These are phyloP conservation scores for Perkinsus marinus DNA, from an alignment of 169 alveolate genomes.

Conservation along the genomic window DNA sequence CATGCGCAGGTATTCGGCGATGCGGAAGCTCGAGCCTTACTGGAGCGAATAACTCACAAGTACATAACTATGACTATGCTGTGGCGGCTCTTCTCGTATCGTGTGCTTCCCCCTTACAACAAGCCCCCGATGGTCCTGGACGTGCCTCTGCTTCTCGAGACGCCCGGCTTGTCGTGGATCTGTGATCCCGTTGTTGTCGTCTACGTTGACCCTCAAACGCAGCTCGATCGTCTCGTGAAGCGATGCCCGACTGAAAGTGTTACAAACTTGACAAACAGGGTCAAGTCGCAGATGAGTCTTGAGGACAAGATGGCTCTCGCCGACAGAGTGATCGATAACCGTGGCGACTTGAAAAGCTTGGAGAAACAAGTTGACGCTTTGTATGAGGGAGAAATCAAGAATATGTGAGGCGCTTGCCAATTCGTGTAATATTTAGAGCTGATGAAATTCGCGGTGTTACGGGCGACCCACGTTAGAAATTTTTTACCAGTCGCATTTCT, in stretches of 20 bases:
- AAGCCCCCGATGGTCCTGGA: not conserved
- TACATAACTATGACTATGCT: not conserved
- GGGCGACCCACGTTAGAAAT: not conserved
- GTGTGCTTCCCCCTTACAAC: not conserved
- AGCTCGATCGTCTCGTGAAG: not conserved
- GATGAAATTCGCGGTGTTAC: not conserved
- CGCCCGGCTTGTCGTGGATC: not conserved
- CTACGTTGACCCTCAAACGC: not conserved
- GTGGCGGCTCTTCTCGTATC: not conserved
- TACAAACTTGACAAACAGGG: not conserved
- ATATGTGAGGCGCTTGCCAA: too few species aligned
- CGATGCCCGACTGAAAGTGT: not conserved
- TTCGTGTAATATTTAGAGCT: too few species aligned
- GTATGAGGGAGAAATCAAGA: not conserved
- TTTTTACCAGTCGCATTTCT: not conserved
- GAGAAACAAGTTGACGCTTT: not conserved
- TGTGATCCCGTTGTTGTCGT: not conserved
- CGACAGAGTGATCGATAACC: not conserved
- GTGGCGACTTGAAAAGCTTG: not conserved
- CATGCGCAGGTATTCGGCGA: not conserved
- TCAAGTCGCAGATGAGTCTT: not conserved
- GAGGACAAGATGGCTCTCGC: not conserved
- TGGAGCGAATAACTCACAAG: not conserved
- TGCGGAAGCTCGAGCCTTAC: not conserved
- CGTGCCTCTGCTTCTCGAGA: not conserved